Conservation (phyloP, 2,329 filamentous ascomycete species). For the Nothophoma quercina region DNA sequence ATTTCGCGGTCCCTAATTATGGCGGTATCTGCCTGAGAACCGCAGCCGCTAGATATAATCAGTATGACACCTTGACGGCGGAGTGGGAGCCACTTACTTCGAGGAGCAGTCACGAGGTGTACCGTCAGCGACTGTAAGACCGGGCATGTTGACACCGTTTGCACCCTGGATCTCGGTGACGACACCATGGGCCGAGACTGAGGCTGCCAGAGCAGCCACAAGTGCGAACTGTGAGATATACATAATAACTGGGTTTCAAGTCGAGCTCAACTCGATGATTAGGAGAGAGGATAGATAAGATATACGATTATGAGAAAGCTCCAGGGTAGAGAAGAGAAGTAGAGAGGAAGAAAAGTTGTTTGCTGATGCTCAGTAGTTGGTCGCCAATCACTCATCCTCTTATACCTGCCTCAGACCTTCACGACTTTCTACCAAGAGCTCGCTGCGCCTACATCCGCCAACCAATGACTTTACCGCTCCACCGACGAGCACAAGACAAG, state of each 20-base stretch:
- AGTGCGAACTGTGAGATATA: conserved; percentile 37
- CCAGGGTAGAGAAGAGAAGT: conserved; percentile 29
- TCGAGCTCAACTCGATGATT: conserved; percentile 30
- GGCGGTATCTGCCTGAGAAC: conserved; percentile 71
- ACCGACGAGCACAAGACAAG: conserved; percentile 4
- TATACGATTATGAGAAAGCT: conserved; percentile 25
- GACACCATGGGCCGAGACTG: conserved; percentile 65
- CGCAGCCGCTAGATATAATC: conserved; percentile 55
- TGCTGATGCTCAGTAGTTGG: conserved; percentile 25
- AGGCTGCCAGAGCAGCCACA: conserved; percentile 41
- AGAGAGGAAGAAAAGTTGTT: conserved; percentile 21
- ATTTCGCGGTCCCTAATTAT: conserved; percentile 72
- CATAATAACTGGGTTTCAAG: conserved; percentile 29
- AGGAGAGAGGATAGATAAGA: background rate
- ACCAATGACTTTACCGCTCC: conserved; percentile 11
- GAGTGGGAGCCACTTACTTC: conserved; percentile 29
- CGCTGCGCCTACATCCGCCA: background rate
- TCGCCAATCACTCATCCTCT: conserved; percentile 19
- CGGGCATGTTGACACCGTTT: conserved; percentile 69
- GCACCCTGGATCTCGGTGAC: conserved; percentile 65
- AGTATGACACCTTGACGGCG: conserved; percentile 10
- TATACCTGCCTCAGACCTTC: conserved; percentile 24
- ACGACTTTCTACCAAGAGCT: conserved; percentile 3
- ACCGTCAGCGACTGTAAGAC: conserved; percentile 68
- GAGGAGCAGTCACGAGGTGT: conserved; percentile 72